Base-by-base conservation (phyloP, 345 rosid species). In the Carallia brachiata region DNA sequence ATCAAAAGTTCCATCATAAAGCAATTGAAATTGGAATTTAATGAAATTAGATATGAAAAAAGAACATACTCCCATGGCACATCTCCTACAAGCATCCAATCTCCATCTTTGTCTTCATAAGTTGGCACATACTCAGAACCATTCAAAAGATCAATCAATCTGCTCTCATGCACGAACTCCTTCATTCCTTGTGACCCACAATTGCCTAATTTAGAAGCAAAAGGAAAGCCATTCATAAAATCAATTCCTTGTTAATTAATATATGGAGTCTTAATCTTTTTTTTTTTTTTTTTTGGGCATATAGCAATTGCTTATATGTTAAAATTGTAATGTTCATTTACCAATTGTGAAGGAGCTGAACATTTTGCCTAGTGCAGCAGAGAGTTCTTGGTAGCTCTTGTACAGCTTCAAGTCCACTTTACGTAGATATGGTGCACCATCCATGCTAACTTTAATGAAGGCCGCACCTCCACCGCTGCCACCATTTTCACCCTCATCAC, bases 1-100 rank as follows among this genome's bases (percentile, higher is more conserved):
- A n/a, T n/a, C 10, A 28, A 1, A 15, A 9, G 1, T 39, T 13
- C 2, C 5, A 44, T 10, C 19, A 53, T 18, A 7, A 66, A 52
- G 34, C 18, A 16, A 55, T 68, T 23, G 7, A 37, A 30, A 15
- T 40, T 69, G 8, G 17, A n/a, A n/a, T n/a, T n/a, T n/a, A n/a
- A n/a, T n/a, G n/a, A n/a, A n/a, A n/a, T n/a, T n/a, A n/a, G n/a
- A n/a, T n/a, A n/a, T n/a, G n/a, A n/a, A n/a, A n/a, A n/a, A n/a
- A n/a, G n/a, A 65, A 60, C 79, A 59, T 75, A 75, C 79, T 65
- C 71, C 75, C 79, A 75, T 1, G 79, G 79, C 15, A 75, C 79
- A 65, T 75, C 79, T 40, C 79, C 79, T 12, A 75, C 79, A 65
- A 75, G 79, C 79, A 75, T 75, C 79, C 79, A 75, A 6, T 75